Base-by-base conservation (phyloP, 495 filamentous ascomycete genomes). In the Penicillium cataractarum region DNA sequence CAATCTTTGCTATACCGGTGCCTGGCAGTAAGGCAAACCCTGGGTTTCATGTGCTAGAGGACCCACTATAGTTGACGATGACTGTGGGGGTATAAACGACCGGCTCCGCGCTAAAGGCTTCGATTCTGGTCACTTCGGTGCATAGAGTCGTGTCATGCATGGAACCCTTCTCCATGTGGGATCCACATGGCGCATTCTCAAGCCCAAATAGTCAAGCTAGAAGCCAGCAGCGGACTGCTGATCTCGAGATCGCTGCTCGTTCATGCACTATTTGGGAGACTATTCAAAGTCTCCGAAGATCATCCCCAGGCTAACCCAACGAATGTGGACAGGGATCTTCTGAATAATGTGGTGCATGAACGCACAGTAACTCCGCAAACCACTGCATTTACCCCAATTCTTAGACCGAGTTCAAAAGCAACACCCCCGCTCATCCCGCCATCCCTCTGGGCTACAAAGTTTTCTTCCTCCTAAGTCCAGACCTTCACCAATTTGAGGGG, bases 231-330 rank as follows among this genome's bases (percentile, higher is more conserved):
- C 58, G 26, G 39, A 31, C 40, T 10, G 40, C 12, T 17, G 17
- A 32, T 17, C 21, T 33, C 27, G 19, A 42, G 68, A 71, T 66
- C 68, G 56, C 51, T 31, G 52, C 40, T 5, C 49, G 35, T 51
- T 58, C 55, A 22, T 57, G 57, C 65, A 44, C 68, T 71, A 71
- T 66, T 64, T 58, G 60, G 19, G 15, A 58, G 17, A 67, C 68
- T 71, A 71, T 63, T 62, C 57, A 60, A 58, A 56, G 2, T 54
- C 42, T 40, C 26, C 37, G 65, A 53, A 33, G 59, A 55, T 58
- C 52, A 55, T 58, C 52, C 12, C n/a, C 17, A 31, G 22, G 24
- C 46, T 27, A 49, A 49, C 22, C 46, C 6, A 15, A 44, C 32
- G 2, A 63, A 59, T 44, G 31, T 37, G 49, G 26, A 49, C 32